A percentile compares a stretch with the other conserved stretches of the same genome.
Evolutionary conservation across 257 asterid genomes (phyloP).

Genomic region (Primulina eburnea): DNA sequence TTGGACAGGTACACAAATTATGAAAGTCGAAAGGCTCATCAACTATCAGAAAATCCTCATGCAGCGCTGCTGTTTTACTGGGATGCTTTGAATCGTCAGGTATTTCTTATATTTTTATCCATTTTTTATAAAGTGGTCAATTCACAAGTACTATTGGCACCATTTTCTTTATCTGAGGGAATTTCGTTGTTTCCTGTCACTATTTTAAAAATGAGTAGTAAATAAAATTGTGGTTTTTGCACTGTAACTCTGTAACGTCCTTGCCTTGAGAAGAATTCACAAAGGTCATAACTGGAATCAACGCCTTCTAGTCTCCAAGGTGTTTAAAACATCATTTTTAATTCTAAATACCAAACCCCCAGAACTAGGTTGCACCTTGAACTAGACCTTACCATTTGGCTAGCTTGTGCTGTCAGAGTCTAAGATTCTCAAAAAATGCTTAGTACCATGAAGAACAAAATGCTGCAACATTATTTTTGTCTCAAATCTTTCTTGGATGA

Average conservation of each 20-base stretch:
- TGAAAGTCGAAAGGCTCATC: slow-evolving; percentile 64
- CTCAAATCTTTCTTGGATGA: slow-evolving; percentile 11
- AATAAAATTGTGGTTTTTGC: slow-evolving; percentile 17
- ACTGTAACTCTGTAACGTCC: background rate
- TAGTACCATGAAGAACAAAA: slow-evolving; percentile 6
- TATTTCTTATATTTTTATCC: slow-evolving; percentile 24
- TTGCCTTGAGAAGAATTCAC: background rate
- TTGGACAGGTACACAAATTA: slow-evolving; percentile 69
- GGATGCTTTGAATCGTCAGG: slow-evolving; percentile 76
- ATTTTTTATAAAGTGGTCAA: slow-evolving; percentile 13
- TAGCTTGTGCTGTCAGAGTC: background rate
- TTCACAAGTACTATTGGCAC: slow-evolving; percentile 2
- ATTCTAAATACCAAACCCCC: slow-evolving; percentile 8
- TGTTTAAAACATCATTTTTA: slow-evolving; percentile 5
- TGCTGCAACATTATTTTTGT: slow-evolving; percentile 14
- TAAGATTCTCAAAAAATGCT: slow-evolving; percentile 10
- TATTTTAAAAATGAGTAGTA: slow-evolving; percentile 6
- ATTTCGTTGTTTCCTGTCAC: slow-evolving; percentile 5
- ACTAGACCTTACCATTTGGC: background rate
- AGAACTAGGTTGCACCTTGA: slow-evolving; percentile 4
- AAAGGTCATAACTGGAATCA: background rate
- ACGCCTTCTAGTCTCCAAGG: background rate
- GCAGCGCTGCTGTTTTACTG: slow-evolving; percentile 79
- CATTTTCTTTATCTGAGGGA: slow-evolving; percentile 12
- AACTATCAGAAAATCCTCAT: slow-evolving; percentile 65